A percentile compares a stretch with the other conserved stretches of the same genome.
phyloP scores from a whole-genome alignment of 768 basidiomycete species.

The Saitozyma podzolica region DNA sequence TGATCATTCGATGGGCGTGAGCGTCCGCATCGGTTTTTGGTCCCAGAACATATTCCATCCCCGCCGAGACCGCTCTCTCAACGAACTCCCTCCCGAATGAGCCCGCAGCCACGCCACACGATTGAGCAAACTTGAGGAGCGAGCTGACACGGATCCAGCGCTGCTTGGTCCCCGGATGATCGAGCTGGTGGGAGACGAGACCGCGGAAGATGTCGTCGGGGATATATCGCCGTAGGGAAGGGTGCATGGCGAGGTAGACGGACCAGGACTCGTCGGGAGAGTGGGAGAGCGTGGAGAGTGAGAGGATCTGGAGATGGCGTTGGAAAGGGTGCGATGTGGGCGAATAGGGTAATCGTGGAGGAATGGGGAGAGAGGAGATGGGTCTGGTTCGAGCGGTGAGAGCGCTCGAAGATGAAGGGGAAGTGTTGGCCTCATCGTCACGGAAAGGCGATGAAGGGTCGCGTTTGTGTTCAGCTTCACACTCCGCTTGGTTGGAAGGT shows the following conservation, averaged over 20 bases:
- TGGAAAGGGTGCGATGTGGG: slow-evolving; percentile 34
- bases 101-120: slow-evolving; percentile 4
- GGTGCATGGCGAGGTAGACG: slow-evolving; percentile 30
- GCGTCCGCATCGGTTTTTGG: neutral
- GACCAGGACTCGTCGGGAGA: slow-evolving; percentile 36
- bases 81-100: neutral
- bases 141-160: slow-evolving; percentile 3
- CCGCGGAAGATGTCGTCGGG: slow-evolving; percentile 28
- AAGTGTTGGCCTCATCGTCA: neutral
- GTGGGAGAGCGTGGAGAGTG: slow-evolving; percentile 19
- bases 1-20: neutral
- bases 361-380: slow-evolving; percentile 15
- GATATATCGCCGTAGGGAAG: slow-evolving; percentile 28
- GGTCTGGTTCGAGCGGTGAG: neutral
- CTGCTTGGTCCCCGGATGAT: neutral
- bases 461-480: neutral
- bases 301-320: slow-evolving; percentile 38
- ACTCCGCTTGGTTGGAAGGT: neutral
- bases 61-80: neutral
- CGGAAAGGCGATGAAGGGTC: neutral
- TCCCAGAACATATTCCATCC: neutral
- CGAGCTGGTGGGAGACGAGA: slow-evolving; percentile 31
- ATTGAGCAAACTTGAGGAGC: slow-evolving; percentile 9
- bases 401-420: too few species aligned
- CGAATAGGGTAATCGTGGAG: slow-evolving; percentile 25